Evolutionary conservation across 2,329 filamentous ascomycete genomes (phyloP).

Genomic region (Beauveria sp.): DNA sequence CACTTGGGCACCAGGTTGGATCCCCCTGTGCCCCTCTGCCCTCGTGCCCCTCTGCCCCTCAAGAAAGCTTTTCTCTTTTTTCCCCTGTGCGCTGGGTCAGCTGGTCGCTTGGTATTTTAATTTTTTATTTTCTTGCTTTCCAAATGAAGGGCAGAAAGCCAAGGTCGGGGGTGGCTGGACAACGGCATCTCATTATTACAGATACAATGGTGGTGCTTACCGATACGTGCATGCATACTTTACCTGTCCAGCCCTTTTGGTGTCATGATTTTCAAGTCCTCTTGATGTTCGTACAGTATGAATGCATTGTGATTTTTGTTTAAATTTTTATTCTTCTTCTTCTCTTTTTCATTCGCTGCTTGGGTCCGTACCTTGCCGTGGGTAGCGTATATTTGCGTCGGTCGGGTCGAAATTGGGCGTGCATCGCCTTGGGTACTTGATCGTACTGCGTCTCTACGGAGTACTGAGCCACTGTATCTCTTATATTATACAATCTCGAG

Average conservation of each 20-base stretch:
- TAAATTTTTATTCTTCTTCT: background rate
- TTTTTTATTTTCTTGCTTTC: background rate
- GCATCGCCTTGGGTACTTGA: background rate
- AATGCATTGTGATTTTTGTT: background rate
- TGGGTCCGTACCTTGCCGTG: background rate
- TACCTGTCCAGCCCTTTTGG: background rate
- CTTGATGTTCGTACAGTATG: too few relatives aligned
- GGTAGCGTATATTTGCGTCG: background rate
- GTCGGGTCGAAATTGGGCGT: slow-evolving; percentile 1
- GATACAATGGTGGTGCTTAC: background rate
- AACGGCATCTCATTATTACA: too few relatives aligned
- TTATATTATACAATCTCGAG: background rate
- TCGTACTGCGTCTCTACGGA: background rate
- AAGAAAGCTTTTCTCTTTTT: background rate
- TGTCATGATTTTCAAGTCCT: background rate
- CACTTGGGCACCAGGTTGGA: slow-evolving; percentile 6
- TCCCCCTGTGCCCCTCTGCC: too few relatives aligned
- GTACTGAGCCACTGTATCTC: background rate
- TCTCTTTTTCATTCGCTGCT: background rate
- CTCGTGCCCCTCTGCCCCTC: background rate
- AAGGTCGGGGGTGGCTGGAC: background rate
- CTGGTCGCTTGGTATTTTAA: background rate
- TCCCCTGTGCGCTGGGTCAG: background rate
- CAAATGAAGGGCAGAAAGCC: background rate
- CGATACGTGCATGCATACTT: background rate